Evolutionary conservation across 805 yeast genomes (phyloP), one percentile per base, ranked within the genome.

Genomic region (Tetrapisispora pingtungensis): DNA sequence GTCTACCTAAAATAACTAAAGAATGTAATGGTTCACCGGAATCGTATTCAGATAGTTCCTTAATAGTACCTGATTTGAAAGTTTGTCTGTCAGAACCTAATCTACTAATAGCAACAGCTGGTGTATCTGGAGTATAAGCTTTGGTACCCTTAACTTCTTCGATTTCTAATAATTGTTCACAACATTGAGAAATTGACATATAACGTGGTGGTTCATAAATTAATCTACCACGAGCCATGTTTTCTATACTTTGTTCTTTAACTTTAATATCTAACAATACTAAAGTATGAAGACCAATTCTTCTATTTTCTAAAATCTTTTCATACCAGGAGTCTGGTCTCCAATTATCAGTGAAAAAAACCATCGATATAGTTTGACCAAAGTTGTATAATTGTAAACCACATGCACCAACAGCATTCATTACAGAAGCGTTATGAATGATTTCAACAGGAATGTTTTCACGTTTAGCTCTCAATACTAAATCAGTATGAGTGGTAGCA

Each of bases 391-490:
- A 71, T 65, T 90, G 98, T 52, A 93, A 73, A 19, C 98, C 98
- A 69, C 97, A 88, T 1, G 97, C 95, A 17, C 98, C 98, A 22
- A 90, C 95, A 0, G 97, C 98, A 61, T 90, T 90, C 96, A 93
- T 88, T 12, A 90, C 93, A 15, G 96, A 84, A 1, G 98, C 98
- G 64, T 90, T 90, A 68, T 90, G 98, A 48, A 90, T 78, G 33
- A 84, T 75, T 59, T 85, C 94, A 36, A 84, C 85, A 41, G 74
- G 69, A 58, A 93, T 86, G 2, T 78, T 78, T 48, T 80, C 71
- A 64, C 84, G 96, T 54, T 95, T 77, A 36, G 98, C 97, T 58
- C 98, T 73, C 48, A 90, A 75, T 35, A 89, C 86, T 50, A 90
- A 72, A 67, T 93, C 98, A 0, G 97, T 87, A 67, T 90, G 98